Evolutionary conservation across 148 eudicot genomes (phyloP).

Genomic region (Amaranthus hypochondriacus): DNA sequence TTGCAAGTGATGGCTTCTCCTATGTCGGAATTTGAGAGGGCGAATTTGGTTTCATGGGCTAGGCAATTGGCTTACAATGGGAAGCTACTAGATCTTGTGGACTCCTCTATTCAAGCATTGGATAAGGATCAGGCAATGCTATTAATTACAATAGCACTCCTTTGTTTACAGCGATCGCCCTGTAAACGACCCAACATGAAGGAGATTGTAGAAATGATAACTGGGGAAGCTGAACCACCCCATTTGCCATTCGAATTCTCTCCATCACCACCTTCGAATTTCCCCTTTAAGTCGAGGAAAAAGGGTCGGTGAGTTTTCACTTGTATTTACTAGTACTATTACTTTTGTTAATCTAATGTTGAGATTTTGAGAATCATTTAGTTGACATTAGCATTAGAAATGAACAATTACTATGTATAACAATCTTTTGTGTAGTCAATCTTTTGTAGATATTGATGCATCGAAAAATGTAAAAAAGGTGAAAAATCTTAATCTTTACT

Average conservation of each 20-base stretch:
- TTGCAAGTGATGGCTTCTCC: constrained; percentile 90
- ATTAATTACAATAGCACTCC: constrained; percentile 80
- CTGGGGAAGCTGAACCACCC: constrained; percentile 71
- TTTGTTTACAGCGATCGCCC: constrained; percentile 77
- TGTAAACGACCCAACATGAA: constrained; percentile 71
- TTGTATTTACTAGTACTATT: constrained; percentile 2
- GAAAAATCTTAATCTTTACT: constrained; percentile 14
- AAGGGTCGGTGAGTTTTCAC: constrained; percentile 61
- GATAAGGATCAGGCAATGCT: constrained; percentile 64
- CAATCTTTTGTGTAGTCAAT: constrained; percentile 19
- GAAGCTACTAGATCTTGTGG: constrained; percentile 80
- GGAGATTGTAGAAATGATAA: constrained; percentile 78
- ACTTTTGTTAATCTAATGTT: constrained; percentile 20
- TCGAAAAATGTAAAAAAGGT: constrained; percentile 17
- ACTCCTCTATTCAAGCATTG: constrained; percentile 45
- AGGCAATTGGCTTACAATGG: constrained; percentile 75
- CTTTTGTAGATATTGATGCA: constrained; percentile 29
- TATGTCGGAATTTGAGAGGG: constrained; percentile 89
- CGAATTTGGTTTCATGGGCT: constrained; percentile 94
- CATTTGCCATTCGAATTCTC: constrained; percentile 92
- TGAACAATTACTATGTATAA: constrained; percentile 27
- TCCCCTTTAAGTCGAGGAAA: constrained; percentile 74
- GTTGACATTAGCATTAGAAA: constrained; percentile 17
- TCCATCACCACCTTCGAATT: constrained; percentile 85
- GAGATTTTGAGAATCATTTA: constrained; percentile 11